Evolutionary conservation across 1,139 yeast species (phyloP), one percentile per base, ranked within the genome.

Genomic region (Geotrichum australiense): DNA sequence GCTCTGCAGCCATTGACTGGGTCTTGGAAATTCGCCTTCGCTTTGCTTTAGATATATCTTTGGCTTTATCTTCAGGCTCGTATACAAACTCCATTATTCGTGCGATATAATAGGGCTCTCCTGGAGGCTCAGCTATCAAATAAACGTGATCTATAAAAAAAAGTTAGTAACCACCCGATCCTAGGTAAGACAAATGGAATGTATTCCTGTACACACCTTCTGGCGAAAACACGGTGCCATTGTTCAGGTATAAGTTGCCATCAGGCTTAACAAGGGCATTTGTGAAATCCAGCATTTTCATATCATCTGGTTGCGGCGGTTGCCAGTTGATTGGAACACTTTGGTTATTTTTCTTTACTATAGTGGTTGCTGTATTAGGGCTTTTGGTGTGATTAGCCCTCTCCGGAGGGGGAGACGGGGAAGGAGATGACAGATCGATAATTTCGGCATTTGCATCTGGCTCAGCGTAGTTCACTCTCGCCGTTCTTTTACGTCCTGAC

Each of bases 21-120:
- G 34, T 27, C 10, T 37, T 41, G 11, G 22, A 22, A 4, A 18
- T 21, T 18, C 36, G 14, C 18, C 35, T 34, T 14, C 39, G 26
- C 18, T 33, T 37, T 5, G 34, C 5, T 10, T 29, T 10, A 5
- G 7, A 10, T 5, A 30, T 16, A 2, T 37, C 35, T 7, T 11
- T 27, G 11, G 34, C 3, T 5, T 38, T 30, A 5, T 41, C 48
- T 3, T 43, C 61, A 12, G 49, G 47, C 12, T 35, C 35, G 33
- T 36, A 45, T 21, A 73, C 76, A 58, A 87, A 86, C 20, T 89
- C 94, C 72, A 85, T 74, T 37, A 91, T 72, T 41, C 93, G 69
- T 0, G 94, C 97, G 36, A 91, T 75, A 55, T 85, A 87, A 64
- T 84, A 89, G 0, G 97, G 96, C 53, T 89, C 97, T 1, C 95